phyloP scores from a whole-genome alignment of 2,329 filamentous ascomycete genomes.

The Penicillium janthinellum region DNA sequence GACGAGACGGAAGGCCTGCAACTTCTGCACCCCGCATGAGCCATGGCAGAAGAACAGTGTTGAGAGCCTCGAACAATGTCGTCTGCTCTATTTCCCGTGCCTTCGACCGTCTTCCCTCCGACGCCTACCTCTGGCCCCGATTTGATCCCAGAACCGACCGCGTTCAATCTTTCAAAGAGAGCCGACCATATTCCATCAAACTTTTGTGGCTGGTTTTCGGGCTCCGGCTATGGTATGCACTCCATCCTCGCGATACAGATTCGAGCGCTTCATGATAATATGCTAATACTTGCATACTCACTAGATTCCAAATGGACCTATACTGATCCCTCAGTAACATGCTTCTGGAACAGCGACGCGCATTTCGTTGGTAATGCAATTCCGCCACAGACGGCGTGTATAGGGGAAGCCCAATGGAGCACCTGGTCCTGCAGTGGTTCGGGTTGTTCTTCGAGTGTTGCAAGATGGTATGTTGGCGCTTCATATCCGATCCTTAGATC shows the following conservation, averaged over 20 bases:
- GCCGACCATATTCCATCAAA: background rate
- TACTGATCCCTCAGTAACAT: background rate
- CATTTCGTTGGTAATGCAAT: background rate
- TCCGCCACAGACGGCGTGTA: background rate
- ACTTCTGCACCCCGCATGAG: background rate
- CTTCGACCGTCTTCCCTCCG: background rate
- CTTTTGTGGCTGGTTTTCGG: background rate
- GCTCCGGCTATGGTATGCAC: background rate
- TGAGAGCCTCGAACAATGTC: background rate
- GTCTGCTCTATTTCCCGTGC: background rate
- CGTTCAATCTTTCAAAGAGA: background rate
- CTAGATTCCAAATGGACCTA: background rate
- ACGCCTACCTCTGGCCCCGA: background rate
- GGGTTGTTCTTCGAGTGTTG: background rate
- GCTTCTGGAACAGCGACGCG: background rate
- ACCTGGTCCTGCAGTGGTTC: background rate
- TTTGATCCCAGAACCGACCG: background rate
- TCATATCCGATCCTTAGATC: background rate
- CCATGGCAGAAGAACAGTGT: background rate
- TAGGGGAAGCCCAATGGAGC: background rate
- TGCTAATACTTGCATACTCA: background rate
- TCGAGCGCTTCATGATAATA: background rate
- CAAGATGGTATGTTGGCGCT: background rate
- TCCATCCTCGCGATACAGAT: background rate
- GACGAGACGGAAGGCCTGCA: background rate